Evolutionary conservation across 179 eudicot species (phyloP).

Genomic region (Camellia oleifera): DNA sequence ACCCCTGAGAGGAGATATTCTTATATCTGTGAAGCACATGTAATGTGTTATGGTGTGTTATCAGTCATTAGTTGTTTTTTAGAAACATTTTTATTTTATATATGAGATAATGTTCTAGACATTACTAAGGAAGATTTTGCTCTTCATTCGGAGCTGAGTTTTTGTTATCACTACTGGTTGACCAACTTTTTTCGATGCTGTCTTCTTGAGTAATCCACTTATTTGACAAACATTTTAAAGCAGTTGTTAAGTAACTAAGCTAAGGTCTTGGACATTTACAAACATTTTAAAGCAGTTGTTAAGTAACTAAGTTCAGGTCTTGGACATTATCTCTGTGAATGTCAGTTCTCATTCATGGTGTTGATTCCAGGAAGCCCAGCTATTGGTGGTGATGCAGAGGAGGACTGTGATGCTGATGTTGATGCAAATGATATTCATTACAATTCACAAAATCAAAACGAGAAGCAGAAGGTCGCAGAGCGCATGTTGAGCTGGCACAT

Average conservation of each 20-base stretch:
- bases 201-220: background rate
- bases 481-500: conserved; percentile 78
- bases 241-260: background rate
- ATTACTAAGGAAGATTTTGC: background rate
- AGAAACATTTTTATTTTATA: background rate
- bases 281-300: background rate
- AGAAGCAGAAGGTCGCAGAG: conserved; percentile 58
- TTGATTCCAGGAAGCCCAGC: conserved; percentile 54
- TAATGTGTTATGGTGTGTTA: background rate
- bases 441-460: conserved; percentile 49
- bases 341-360: background rate
- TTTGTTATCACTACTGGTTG: background rate
- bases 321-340: background rate
- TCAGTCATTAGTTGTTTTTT: background rate
- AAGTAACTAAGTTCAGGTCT: background rate
- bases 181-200: background rate
- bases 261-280: background rate
- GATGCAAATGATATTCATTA: conserved; percentile 36
- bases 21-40: background rate
- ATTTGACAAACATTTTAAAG: background rate
- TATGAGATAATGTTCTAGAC: background rate
- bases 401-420: conserved; percentile 59
- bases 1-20: background rate
- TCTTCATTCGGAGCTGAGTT: background rate
- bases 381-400: conserved; percentile 78